Evolutionary conservation across 768 basidiomycete species (phyloP).

Genomic region (Sutorius australiensis): DNA sequence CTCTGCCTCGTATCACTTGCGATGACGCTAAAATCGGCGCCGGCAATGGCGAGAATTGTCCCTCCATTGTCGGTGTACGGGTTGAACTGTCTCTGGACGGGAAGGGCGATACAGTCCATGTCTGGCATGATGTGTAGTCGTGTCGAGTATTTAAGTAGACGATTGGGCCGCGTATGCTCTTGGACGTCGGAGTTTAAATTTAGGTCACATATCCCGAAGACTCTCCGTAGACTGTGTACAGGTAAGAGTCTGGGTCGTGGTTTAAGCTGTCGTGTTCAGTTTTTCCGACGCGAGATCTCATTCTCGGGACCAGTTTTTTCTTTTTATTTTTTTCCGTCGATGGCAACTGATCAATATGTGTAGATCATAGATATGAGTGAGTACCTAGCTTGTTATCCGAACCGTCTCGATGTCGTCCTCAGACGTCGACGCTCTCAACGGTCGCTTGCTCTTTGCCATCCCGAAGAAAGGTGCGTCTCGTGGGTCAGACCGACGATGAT

Average conservation of each 20-base stretch:
- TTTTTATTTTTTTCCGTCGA: no score
- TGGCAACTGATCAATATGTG: neutral
- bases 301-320: no score
- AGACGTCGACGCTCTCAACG: constrained; percentile 79
- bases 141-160: no score
- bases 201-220: no score
- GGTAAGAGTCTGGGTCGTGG: no score
- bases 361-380: constrained; percentile 23
- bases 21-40: constrained; percentile 88
- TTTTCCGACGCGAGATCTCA: neutral
- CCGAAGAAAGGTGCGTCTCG: constrained; percentile 83
- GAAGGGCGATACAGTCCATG: constrained; percentile 23
- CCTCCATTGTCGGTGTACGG: constrained; percentile 95
- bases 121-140: neutral
- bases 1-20: constrained; percentile 97
- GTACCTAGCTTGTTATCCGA: neutral
- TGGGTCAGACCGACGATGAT: neutral
- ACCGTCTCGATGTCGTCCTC: neutral
- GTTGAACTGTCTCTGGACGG: constrained; percentile 67
- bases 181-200: no score
- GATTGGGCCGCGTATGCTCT: no score
- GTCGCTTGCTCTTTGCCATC: constrained; percentile 88
- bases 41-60: constrained; percentile 94
- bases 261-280: neutral
- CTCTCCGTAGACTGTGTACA: no score